phyloP scores from a whole-genome alignment of 2,329 filamentous ascomycete genomes.

The Diaporthe citrichinensis region DNA sequence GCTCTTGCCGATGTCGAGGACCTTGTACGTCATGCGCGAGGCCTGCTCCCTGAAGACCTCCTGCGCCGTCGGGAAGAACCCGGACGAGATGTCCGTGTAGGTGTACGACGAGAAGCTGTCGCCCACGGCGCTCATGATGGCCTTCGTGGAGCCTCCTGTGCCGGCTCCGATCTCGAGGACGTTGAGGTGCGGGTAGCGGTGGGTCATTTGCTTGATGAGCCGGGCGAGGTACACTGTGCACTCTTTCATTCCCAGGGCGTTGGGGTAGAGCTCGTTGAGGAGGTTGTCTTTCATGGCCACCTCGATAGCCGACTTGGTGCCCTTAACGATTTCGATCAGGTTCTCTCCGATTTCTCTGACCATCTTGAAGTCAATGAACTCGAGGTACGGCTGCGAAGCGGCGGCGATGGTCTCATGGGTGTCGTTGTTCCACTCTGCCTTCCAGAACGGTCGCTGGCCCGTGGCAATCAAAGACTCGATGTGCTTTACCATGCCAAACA shows the following conservation, averaged over 20 bases:
- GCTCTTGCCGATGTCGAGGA: slow-evolving; percentile 49
- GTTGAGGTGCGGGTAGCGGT: slow-evolving; percentile 1
- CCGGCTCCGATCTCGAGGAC: neutral
- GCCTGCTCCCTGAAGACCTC: neutral
- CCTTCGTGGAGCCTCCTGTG: neutral
- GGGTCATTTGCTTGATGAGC: neutral
- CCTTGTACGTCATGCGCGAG: neutral
- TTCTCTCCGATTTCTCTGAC: neutral
- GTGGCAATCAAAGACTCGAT: neutral
- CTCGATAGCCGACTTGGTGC: neutral
- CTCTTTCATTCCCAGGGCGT: neutral
- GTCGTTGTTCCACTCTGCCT: neutral
- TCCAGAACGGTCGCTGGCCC: neutral
- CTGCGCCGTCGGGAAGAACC: slow-evolving; percentile 52
- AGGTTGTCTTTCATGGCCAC: slow-evolving; percentile 5
- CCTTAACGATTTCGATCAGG: neutral
- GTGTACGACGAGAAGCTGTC: slow-evolving; percentile 9
- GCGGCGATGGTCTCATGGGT: neutral
- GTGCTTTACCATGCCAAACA: neutral
- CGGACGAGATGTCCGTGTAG: slow-evolving; percentile 1
- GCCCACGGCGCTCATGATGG: neutral
- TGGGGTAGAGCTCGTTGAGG: slow-evolving; percentile 1
- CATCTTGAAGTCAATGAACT: neutral
- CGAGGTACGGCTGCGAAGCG: neutral
- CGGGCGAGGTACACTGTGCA: neutral